A percentile compares a stretch with the other conserved stretches of the same genome.
phyloP scores from a whole-genome alignment of 306 rosid species.

The Cucurbita maxima region DNA sequence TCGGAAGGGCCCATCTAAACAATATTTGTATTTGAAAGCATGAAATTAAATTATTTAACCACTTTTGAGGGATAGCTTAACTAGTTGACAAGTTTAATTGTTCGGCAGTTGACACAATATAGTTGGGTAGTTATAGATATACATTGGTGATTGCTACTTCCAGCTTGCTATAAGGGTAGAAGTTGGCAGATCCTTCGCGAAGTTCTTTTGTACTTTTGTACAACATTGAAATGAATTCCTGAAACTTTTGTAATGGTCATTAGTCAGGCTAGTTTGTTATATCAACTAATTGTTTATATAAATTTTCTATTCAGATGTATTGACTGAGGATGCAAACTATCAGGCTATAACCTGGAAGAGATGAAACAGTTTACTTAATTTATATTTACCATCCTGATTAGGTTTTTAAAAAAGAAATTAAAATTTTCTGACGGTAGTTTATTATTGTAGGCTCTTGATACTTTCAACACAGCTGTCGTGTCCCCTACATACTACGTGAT shows the following conservation, averaged over 20 bases:
- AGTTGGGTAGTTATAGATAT: neutral
- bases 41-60: neutral
- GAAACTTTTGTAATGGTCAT: neutral
- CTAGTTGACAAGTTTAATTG: neutral
- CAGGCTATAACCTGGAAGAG: neutral
- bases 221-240: neutral
- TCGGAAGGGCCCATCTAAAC: neutral
- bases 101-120: neutral
- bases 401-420: neutral
- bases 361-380: neutral
- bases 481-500: slow-evolving; percentile 8
- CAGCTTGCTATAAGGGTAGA: neutral
- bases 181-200: neutral
- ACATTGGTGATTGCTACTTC: neutral
- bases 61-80: neutral
- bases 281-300: neutral
- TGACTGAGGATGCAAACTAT: neutral
- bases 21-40: neutral
- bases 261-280: neutral
- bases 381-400: neutral
- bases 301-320: neutral
- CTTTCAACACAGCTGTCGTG: slow-evolving; percentile 6
- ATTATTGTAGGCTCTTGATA: slow-evolving; percentile 5
- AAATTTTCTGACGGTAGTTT: neutral
- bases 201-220: neutral